Conservation (phyloP, 495 filamentous ascomycete genomes). For the Xylaria acuta region DNA sequence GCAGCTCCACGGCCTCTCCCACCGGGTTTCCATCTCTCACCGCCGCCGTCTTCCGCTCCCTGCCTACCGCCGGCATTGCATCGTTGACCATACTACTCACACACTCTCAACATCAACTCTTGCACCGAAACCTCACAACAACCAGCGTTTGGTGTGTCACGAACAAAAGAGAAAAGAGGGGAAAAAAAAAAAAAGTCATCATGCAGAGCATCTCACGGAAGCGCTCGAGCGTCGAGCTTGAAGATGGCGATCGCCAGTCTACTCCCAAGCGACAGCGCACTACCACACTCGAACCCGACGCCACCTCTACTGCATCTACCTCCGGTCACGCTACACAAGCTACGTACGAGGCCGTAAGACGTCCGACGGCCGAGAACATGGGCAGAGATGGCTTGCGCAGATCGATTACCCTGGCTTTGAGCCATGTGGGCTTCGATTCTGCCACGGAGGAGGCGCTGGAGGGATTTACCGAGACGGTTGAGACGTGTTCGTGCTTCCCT, state of each 20-base stretch:
- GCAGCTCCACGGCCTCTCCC: not conserved
- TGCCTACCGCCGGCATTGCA: not conserved
- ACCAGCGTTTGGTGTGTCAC: not conserved
- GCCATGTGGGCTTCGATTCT: conserved; percentile 51
- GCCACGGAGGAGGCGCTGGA: conserved; percentile 51
- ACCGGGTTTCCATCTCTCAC: not conserved
- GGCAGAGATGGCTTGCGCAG: conserved; percentile 48
- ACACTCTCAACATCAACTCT: not conserved
- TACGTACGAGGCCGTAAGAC: conserved; percentile 21
- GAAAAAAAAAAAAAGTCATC: not conserved
- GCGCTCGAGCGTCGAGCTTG: conserved; percentile 28
- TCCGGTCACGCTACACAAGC: not conserved
- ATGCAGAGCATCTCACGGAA: conserved; percentile 30
- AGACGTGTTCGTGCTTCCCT: conserved; percentile 44
- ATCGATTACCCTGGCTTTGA: conserved; percentile 46
- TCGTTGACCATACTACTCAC: not conserved
- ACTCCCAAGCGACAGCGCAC: conserved; percentile 44
- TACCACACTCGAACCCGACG: conserved; percentile 21
- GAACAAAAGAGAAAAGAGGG: not conserved
- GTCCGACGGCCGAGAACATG: conserved; percentile 40
- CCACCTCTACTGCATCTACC: conserved; percentile 1
- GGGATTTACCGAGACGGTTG: conserved; percentile 45
- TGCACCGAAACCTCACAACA: not conserved
- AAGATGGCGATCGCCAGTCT: conserved; percentile 27
- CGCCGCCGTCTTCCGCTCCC: not conserved